A percentile compares a stretch with the other conserved stretches of the same genome.
These are phyloP conservation scores for Xenoacremonium recifei DNA, from an alignment of 2,329 filamentous ascomycete species.

Conservation along the genomic window DNA sequence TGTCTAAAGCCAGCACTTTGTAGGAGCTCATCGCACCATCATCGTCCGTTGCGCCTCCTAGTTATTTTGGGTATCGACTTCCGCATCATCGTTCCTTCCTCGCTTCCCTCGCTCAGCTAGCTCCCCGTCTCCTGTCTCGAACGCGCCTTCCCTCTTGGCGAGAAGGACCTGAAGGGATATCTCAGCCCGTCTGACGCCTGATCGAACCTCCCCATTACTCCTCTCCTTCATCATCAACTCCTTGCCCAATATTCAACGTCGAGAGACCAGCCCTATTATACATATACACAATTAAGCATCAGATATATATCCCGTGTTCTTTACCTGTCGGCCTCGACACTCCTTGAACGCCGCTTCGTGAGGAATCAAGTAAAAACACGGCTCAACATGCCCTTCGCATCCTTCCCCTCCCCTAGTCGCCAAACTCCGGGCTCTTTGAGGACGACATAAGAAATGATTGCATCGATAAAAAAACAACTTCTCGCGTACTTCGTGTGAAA, in stretches of 20 bases:
- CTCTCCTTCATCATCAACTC: slow-evolving; percentile 5
- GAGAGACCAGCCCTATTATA: slow-evolving; percentile 3
- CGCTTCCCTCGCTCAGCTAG: slow-evolving; percentile 5
- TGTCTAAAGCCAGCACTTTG: too few relatives aligned
- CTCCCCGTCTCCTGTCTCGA: background rate
- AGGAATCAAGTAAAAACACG: slow-evolving; percentile 13
- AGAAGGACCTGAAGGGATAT: too few relatives aligned
- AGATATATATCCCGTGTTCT: slow-evolving; percentile 11
- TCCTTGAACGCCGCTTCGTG: slow-evolving; percentile 22
- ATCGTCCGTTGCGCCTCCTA: too few relatives aligned
- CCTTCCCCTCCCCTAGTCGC: too few relatives aligned
- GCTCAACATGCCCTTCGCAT: slow-evolving; percentile 11
- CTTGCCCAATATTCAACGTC: background rate
- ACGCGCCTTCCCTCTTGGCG: background rate
- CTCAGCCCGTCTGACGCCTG: too few relatives aligned
- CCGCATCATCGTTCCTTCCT: slow-evolving; percentile 13
- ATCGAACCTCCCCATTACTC: slow-evolving; percentile 8
- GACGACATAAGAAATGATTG: too few relatives aligned
- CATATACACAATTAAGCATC: slow-evolving; percentile 13
- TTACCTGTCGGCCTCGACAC: slow-evolving; percentile 6
- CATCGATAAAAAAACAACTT: too few relatives aligned
- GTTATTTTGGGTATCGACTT: slow-evolving; percentile 27
- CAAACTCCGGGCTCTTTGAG: slow-evolving; percentile 23
- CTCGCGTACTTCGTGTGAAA: too few relatives aligned
- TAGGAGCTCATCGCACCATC: too few relatives aligned